Conservation (phyloP, 225 moss, liverwort and hornwort species). For the Pseudoscleropodium purum region DNA sequence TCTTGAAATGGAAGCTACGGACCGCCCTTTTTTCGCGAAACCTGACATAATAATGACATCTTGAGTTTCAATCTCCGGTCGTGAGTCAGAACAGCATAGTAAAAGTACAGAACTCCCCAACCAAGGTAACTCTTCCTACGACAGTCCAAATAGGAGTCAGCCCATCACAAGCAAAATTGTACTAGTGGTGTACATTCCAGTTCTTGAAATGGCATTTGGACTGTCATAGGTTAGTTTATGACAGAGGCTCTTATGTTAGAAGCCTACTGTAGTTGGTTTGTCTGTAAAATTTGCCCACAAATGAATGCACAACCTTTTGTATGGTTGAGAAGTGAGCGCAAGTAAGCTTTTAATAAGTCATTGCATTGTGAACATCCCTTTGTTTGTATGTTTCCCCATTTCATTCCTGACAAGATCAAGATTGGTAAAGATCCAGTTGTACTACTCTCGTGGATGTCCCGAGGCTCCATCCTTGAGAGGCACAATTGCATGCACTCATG, state of each 20-base stretch:
- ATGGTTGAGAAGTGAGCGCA: neutral
- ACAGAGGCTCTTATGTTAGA: neutral
- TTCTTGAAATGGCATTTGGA: no score
- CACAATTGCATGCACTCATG: neutral
- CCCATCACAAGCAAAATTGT: no score
- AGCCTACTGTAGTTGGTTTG: neutral
- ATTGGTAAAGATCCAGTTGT: neutral
- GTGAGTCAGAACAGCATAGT: no score
- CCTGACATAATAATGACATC: neutral
- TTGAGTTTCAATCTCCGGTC: neutral
- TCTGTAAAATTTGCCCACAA: neutral
- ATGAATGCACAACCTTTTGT: neutral
- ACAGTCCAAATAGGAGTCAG: no score
- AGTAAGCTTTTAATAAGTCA: neutral
- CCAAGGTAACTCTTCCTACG: no score
- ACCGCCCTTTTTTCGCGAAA: neutral
- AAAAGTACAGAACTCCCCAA: neutral
- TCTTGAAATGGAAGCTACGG: neutral
- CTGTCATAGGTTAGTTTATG: no score
- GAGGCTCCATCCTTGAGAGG: neutral
- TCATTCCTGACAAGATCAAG: neutral
- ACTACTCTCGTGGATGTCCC: neutral
- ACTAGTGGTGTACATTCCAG: no score
- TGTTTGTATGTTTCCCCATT: no score
- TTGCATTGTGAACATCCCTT: neutral